Conservation (phyloP, 2,329 filamentous ascomycete species). For the Blastomyces silverae region DNA sequence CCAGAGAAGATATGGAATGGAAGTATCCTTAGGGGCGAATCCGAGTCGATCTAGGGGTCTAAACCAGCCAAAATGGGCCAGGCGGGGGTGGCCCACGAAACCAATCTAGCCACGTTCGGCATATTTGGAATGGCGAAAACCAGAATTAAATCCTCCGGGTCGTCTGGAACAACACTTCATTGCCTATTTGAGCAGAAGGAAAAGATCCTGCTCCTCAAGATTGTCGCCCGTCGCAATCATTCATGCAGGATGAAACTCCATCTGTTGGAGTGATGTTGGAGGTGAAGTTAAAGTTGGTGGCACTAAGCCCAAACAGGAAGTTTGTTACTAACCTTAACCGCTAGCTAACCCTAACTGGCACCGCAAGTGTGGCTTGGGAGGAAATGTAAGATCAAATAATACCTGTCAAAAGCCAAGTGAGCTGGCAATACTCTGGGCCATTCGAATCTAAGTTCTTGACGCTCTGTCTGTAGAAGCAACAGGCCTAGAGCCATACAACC, state of each 20-base stretch:
- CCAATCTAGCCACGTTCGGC: neutral
- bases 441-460: too few relatives aligned
- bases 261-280: neutral
- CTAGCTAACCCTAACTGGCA: neutral
- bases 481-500: too few relatives aligned
- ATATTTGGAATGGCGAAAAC: neutral
- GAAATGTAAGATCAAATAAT: too few relatives aligned
- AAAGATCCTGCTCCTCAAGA: neutral
- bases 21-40: neutral
- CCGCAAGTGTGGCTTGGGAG: neutral
- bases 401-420: too few relatives aligned
- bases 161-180: too few relatives aligned
- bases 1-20: neutral
- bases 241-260: conserved; percentile 14
- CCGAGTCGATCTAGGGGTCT: neutral
- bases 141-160: neutral
- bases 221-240: neutral
- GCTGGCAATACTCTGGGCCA: too few relatives aligned
- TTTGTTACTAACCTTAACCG: too few relatives aligned
- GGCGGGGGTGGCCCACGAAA: neutral
- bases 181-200: neutral
- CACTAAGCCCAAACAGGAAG: neutral
- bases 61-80: neutral
- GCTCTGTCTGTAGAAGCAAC: too few relatives aligned
- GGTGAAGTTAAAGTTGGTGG: neutral